A percentile compares a stretch with the other conserved stretches of the same genome.
Evolutionary conservation across 208 protist genomes (phyloP).

Genomic region (Histomonas meleagridis): DNA sequence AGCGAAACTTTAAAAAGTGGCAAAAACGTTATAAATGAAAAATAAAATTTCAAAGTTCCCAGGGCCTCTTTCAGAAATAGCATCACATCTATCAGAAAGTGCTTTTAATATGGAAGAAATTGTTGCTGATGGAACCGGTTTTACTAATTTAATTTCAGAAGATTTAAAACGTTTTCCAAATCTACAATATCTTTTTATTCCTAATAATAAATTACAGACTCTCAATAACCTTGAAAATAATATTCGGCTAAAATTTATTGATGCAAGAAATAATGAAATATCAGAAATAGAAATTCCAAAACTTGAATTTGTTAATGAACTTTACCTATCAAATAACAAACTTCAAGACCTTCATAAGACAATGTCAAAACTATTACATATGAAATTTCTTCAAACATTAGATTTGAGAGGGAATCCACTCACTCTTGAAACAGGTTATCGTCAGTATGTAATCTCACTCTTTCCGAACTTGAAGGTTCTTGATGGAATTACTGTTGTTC

Average conservation of each 20-base stretch:
- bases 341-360: not conserved
- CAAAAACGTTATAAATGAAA: too few relatives aligned
- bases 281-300: not conserved
- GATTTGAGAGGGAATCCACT: not conserved
- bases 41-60: not conserved
- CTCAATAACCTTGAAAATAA: not conserved
- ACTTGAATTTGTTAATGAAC: not conserved
- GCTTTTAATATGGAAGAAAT: slow-evolving; percentile 5
- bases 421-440: slow-evolving; percentile 6
- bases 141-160: not conserved
- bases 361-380: not conserved
- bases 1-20: too few relatives aligned
- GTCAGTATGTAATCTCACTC: not conserved
- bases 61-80: not conserved
- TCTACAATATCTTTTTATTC: not conserved
- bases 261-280: not conserved
- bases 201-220: not conserved
- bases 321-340: not conserved
- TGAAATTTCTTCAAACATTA: not conserved
- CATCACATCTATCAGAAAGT: not conserved
- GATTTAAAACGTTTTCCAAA: not conserved
- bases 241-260: not conserved
- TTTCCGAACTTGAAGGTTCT: not conserved
- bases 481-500: not conserved
- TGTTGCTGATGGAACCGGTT: not conserved